These are phyloP conservation scores for Vigna reflexopilosa DNA, from an alignment of 306 rosid species.

Conservation along the genomic window DNA sequence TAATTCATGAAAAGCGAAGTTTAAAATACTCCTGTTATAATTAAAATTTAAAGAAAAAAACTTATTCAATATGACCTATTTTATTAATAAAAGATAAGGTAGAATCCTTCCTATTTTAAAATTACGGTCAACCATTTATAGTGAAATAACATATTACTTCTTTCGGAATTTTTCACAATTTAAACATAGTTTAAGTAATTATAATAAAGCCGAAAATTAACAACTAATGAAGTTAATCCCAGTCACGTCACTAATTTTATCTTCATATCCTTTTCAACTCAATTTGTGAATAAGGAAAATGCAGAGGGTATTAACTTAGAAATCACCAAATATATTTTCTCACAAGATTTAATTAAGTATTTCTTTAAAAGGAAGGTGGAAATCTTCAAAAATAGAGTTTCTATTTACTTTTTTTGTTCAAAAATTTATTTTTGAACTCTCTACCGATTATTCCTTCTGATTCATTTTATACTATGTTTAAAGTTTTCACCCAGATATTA, in stretches of 20 bases:
- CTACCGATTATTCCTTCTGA: not conserved
- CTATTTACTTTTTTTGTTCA: not conserved
- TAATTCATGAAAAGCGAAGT: slow-evolving; percentile 12
- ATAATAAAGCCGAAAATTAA: not conserved
- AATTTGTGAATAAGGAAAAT: not conserved
- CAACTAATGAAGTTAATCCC: not conserved
- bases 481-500: not conserved
- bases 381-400: not conserved
- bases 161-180: not conserved
- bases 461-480: not conserved
- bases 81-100: not conserved
- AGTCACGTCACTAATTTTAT: not conserved
- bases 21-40: slow-evolving; percentile 34
- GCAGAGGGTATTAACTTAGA: not conserved
- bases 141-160: slow-evolving; percentile 4
- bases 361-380: not conserved
- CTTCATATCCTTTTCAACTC: not conserved
- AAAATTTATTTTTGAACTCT: not conserved
- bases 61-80: not conserved
- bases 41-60: not conserved
- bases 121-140: slow-evolving; percentile 9
- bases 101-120: not conserved
- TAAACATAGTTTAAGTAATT: not conserved
- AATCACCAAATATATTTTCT: not conserved
- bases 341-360: not conserved